Percentiles rank a stretch among this genome's conserved stretches.
These are phyloP conservation scores for Draba incana DNA, from an alignment of 345 rosid species.

Conservation along the genomic window DNA sequence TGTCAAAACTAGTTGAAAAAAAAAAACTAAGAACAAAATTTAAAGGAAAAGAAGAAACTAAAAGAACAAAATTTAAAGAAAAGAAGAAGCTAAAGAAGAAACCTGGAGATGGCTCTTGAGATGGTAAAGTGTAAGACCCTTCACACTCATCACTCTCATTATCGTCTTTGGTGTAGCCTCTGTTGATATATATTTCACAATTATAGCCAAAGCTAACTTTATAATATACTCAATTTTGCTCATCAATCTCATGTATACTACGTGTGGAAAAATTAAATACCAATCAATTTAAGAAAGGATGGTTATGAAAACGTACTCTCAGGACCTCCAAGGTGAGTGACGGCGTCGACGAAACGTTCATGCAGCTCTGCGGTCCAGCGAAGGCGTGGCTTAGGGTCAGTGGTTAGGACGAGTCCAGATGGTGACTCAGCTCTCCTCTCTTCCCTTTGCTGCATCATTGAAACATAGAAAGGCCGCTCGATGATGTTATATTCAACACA, in stretches of 20 bases:
- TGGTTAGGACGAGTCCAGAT: constrained; percentile 77
- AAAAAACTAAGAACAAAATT: not conserved
- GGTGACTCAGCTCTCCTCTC: constrained; percentile 46
- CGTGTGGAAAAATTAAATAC: not conserved
- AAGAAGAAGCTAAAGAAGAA: constrained; percentile 17
- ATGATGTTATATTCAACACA: constrained; percentile 22
- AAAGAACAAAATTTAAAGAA: not conserved
- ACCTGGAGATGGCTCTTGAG: constrained; percentile 97
- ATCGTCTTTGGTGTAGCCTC: constrained; percentile 98
- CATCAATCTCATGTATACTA: not conserved
- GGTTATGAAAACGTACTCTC: constrained; percentile 52
- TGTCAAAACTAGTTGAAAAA: constrained; percentile 11
- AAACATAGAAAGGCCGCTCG: constrained; percentile 7
- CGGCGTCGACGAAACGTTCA: constrained; percentile 88
- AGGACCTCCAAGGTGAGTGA: constrained; percentile 88
- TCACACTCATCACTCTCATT: constrained; percentile 91
- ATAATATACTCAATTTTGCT: too few relatives aligned
- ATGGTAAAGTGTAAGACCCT: constrained; percentile 89
- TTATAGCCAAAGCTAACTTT: not conserved
- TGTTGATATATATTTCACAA: constrained; percentile 38
- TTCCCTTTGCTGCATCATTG: constrained; percentile 39
- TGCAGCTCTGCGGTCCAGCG: constrained; percentile 94
- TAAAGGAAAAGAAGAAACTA: not conserved
- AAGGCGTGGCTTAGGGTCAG: constrained; percentile 93
- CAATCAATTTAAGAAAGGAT: not conserved